Percentiles rank a stretch among this genome's conserved stretches.
phyloP scores from a whole-genome alignment of 2,329 filamentous ascomycete genomes.

The Alternaria sp. region DNA sequence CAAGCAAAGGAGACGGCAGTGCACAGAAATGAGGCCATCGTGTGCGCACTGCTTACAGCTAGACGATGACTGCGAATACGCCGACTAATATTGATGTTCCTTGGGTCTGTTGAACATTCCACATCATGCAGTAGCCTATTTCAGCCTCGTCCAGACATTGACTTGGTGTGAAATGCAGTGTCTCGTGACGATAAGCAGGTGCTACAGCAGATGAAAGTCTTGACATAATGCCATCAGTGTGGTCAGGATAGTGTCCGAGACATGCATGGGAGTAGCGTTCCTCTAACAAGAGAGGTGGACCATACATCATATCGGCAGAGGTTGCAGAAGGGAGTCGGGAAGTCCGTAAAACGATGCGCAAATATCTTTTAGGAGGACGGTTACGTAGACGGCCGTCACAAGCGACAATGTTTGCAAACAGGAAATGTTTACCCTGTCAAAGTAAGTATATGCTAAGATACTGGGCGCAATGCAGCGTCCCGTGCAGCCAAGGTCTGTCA shows the following conservation, averaged over 20 bases:
- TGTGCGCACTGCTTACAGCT: constrained; percentile 42
- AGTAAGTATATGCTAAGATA: neutral
- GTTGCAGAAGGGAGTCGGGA: neutral
- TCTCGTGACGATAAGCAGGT: constrained; percentile 2
- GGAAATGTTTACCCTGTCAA: neutral
- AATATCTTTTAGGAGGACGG: neutral
- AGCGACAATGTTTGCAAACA: neutral
- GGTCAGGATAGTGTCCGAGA: neutral
- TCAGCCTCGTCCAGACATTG: neutral
- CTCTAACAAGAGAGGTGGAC: neutral
- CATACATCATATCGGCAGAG: neutral
- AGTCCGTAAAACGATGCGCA: constrained; percentile 3
- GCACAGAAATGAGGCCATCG: constrained; percentile 42
- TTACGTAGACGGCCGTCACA: neutral
- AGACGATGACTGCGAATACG: constrained; percentile 41
- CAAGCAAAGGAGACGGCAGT: constrained; percentile 40
- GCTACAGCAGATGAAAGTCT: neutral
- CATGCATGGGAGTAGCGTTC: neutral
- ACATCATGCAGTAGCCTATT: neutral
- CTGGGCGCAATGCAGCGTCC: neutral
- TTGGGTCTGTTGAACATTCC: neutral
- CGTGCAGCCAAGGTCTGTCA: neutral
- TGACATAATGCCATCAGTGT: neutral
- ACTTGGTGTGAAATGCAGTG: neutral
- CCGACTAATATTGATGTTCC: constrained; percentile 26